Conservation (phyloP, 2,329 filamentous ascomycete genomes). For the Fusarium setosum region DNA sequence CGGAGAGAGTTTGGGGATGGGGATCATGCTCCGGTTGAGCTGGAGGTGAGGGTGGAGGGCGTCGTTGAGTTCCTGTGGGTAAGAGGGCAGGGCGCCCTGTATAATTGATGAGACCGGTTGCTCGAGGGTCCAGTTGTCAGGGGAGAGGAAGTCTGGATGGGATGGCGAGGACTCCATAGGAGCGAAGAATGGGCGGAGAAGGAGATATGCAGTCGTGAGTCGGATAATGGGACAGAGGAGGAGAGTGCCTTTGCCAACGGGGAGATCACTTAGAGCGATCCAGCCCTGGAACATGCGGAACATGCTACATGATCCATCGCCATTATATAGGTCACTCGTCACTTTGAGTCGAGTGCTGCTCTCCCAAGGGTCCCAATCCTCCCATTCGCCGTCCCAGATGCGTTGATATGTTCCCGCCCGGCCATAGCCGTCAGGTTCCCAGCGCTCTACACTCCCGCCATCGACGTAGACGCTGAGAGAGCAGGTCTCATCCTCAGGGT, state of each 20-base stretch:
- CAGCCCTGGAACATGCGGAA: slow-evolving; percentile 86
- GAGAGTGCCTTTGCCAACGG: slow-evolving; percentile 75
- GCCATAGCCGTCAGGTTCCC: slow-evolving; percentile 73
- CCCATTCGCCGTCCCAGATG: slow-evolving; percentile 77
- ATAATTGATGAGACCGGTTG: slow-evolving; percentile 60
- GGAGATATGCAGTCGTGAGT: slow-evolving; percentile 78
- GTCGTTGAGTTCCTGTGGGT: slow-evolving; percentile 74
- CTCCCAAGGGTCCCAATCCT: slow-evolving; percentile 82
- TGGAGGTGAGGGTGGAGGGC: slow-evolving; percentile 76
- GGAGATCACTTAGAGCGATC: slow-evolving; percentile 73
- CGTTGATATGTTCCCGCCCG: slow-evolving; percentile 70
- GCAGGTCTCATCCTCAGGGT: slow-evolving; percentile 63
- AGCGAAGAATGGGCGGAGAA: slow-evolving; percentile 80
- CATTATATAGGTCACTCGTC: slow-evolving; percentile 77
- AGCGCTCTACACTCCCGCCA: slow-evolving; percentile 74
- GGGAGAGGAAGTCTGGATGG: slow-evolving; percentile 51
- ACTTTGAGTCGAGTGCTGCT: slow-evolving; percentile 72
- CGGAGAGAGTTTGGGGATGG: slow-evolving; percentile 74
- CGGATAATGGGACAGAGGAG: slow-evolving; percentile 78
- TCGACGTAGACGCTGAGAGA: slow-evolving; percentile 70
- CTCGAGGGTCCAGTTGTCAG: slow-evolving; percentile 67
- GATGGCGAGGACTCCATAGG: slow-evolving; percentile 51
- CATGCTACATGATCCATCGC: slow-evolving; percentile 77
- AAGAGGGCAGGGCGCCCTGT: slow-evolving; percentile 76
- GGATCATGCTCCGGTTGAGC: slow-evolving; percentile 73